These are phyloP conservation scores for Erythrophleum fordii DNA, from an alignment of 306 rosid genomes.

Conservation along the genomic window DNA sequence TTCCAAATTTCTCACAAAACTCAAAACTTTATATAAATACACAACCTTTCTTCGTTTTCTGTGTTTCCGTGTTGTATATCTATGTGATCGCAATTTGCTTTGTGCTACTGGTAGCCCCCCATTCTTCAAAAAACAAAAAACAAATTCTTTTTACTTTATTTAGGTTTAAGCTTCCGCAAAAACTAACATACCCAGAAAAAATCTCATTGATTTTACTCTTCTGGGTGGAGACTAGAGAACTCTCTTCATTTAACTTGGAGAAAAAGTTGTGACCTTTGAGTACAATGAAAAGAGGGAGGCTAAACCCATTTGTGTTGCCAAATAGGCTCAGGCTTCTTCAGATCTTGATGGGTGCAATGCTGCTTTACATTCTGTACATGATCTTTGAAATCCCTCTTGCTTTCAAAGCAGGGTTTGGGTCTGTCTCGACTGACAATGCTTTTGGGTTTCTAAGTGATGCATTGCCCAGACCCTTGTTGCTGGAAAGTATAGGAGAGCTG, in stretches of 20 bases:
- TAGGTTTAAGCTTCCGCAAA: too few relatives aligned
- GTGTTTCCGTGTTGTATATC: background rate
- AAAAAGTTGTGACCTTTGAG: constrained; percentile 15
- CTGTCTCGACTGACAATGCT: constrained; percentile 44
- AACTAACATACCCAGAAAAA: too few relatives aligned
- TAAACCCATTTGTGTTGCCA: constrained; percentile 42
- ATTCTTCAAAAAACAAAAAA: background rate
- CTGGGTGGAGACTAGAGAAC: background rate
- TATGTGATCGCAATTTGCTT: background rate
- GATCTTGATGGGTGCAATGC: constrained; percentile 48
- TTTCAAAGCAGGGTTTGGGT: constrained; percentile 41
- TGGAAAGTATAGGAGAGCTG: constrained; percentile 45
- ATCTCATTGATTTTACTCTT: constrained; percentile 11
- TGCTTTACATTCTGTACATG: constrained; percentile 59
- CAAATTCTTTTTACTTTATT: background rate
- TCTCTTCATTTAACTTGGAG: constrained; percentile 17
- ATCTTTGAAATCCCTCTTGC: constrained; percentile 66
- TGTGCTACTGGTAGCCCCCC: constrained; percentile 7
- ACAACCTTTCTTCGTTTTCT: background rate
- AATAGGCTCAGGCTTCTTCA: constrained; percentile 58
- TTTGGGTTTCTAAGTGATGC: constrained; percentile 45
- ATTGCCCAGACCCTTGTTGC: constrained; percentile 44
- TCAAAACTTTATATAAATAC: background rate
- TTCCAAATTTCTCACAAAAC: background rate
- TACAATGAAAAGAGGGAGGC: constrained; percentile 66